Evolutionary conservation across 257 asterid species (phyloP), one percentile per base, ranked within the genome.

Genomic region (Avicennia marina): DNA sequence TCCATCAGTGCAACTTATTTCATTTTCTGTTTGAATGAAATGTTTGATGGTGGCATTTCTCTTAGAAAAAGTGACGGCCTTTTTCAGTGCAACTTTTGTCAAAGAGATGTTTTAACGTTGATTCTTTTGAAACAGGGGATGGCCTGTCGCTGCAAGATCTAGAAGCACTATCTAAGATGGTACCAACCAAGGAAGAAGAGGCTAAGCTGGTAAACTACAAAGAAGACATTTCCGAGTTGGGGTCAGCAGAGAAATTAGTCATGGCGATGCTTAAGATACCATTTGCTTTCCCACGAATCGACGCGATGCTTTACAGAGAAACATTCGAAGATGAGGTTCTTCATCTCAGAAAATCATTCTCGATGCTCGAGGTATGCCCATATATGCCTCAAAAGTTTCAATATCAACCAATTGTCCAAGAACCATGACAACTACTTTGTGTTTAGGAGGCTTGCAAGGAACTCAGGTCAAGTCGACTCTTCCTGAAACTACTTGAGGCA

Each of bases 381-480:
- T 10, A 17, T 15, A 9, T 5, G 10, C 41, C 3, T 4, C 6
- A 11, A 36, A 0, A 5, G 10, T 5, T 11, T 4, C 13, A 11
- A 36, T 36, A 11, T 36, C 2, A 36, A 36, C 10, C 9, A 5
- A 7, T 36, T 36, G 10, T 7, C 9, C 3, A 11, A 36, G 6
- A 4, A 36, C 10, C 3, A 12, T 11, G 41, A 36, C 41, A 4
- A 32, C 2, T 42, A 27, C 2, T 12, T 41, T 41, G 47, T 15
- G 47, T 33, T 9, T 33, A 90, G 98, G 98, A 91, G 70, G 96
- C 97, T 4, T 91, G 98, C 77, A 75, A 79, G 75, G 98, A 91
- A 47, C 87, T 91, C 33, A 67, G 95, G 53, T 91, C 98, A 6
- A 91, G 97, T 51, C 84, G 98, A 6, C 90, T 91, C 21, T 91